These are phyloP conservation scores for Salisapilia sapeloensis DNA, from an alignment of 352 stramenopile species.

Conservation along the genomic window DNA sequence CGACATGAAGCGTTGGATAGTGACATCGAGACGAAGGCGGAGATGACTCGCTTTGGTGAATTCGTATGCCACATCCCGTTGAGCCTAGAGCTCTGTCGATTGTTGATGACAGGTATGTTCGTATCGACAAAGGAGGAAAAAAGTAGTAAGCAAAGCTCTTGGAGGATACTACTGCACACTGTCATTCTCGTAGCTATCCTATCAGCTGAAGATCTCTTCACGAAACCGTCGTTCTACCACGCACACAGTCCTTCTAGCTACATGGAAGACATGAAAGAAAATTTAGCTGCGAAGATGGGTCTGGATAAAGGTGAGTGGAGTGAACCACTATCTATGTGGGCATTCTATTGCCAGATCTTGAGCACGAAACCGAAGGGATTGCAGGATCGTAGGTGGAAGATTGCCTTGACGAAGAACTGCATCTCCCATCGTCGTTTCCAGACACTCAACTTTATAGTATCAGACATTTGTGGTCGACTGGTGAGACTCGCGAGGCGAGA, in stretches of 20 bases:
- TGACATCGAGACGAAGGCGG: constrained; percentile 21
- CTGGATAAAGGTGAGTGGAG: constrained; percentile 50
- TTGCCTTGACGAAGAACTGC: constrained; percentile 22
- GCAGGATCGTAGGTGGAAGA: constrained; percentile 1
- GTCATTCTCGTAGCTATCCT: constrained; percentile 56
- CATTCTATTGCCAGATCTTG: constrained; percentile 43
- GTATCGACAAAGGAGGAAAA: constrained; percentile 12
- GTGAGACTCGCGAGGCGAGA: constrained; percentile 27
- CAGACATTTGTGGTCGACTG: constrained; percentile 49
- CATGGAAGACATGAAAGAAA: constrained; percentile 62
- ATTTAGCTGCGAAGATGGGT: constrained; percentile 44
- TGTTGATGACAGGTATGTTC: constrained; percentile 46
- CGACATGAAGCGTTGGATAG: constrained; percentile 53
- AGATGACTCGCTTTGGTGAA: constrained; percentile 54
- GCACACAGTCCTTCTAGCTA: constrained; percentile 34
- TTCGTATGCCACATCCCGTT: constrained; percentile 72
- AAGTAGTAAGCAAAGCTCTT: constrained; percentile 11
- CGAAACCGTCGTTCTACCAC: constrained; percentile 73
- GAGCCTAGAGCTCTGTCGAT: constrained; percentile 48
- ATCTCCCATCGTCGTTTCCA: constrained; percentile 59
- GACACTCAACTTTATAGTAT: constrained; percentile 62
- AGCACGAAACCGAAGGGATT: constrained; percentile 21
- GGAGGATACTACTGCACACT: constrained; percentile 20
- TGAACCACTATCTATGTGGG: constrained; percentile 57
- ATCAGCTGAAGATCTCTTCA: constrained; percentile 45